Conservation (phyloP, 1,284 basidiomycete species). For the Irpex lacteus region DNA sequence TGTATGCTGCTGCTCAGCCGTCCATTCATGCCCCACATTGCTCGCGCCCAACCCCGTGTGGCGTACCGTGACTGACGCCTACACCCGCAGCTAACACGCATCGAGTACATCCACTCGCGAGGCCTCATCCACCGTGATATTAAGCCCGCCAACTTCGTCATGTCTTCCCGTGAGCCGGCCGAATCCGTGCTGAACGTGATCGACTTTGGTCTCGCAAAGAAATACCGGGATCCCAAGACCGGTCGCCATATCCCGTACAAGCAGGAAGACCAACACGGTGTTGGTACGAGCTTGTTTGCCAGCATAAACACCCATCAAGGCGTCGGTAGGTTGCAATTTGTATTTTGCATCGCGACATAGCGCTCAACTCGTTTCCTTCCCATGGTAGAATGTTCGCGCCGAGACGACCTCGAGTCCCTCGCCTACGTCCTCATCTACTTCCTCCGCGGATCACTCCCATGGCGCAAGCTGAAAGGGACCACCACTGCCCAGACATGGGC, state of each 20-base stretch:
- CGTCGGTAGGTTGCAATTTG: constrained; percentile 52
- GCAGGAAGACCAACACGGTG: constrained; percentile 86
- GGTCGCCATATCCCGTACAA: constrained; percentile 89
- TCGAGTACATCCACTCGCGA: constrained; percentile 73
- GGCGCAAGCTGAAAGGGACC: constrained; percentile 80
- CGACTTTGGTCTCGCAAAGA: constrained; percentile 97
- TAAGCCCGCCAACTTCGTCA: constrained; percentile 95
- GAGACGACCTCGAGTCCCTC: constrained; percentile 90
- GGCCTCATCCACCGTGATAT: constrained; percentile 89
- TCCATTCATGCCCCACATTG: too few species aligned
- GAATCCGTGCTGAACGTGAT: constrained; percentile 80
- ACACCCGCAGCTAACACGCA: constrained; percentile 59
- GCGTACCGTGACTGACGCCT: neutral
- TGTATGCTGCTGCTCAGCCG: too few species aligned
- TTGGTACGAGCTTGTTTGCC: constrained; percentile 93
- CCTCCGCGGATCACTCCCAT: constrained; percentile 85
- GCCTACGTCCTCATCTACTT: constrained; percentile 95
- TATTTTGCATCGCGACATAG: neutral
- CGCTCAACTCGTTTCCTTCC: neutral
- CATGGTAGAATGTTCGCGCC: constrained; percentile 72
- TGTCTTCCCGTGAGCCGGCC: constrained; percentile 54
- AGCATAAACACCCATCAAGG: constrained; percentile 95
- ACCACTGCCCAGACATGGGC: constrained; percentile 83
- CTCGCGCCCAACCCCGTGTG: neutral
- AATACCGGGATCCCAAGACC: constrained; percentile 87